Evolutionary conservation across 768 basidiomycete species (phyloP).

Genomic region (Naganishia vaughanmartiniae): DNA sequence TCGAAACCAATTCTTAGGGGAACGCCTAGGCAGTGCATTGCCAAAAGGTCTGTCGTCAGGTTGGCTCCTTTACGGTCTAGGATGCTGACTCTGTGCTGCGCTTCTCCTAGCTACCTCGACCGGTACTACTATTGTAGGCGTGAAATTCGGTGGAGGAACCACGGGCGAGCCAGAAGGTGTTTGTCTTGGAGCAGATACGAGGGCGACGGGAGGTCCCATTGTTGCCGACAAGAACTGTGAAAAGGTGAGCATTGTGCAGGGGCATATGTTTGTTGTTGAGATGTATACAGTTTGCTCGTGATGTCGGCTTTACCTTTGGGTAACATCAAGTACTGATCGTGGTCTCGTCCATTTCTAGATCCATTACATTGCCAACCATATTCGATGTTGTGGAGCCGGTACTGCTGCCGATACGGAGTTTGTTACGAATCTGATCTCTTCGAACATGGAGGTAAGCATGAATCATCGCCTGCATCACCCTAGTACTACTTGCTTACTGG

Average conservation of each 20-base stretch:
- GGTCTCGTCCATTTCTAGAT: conserved; percentile 60
- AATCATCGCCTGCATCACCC: neutral
- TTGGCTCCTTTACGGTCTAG: neutral
- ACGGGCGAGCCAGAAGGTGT: conserved; percentile 70
- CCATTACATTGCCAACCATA: conserved; percentile 91
- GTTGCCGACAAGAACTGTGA: conserved; percentile 99
- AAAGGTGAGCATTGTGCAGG: conserved; percentile 62
- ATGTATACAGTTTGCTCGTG: neutral
- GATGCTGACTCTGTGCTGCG: neutral
- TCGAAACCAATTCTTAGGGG: conserved; percentile 49
- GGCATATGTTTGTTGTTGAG: too few relatives aligned
- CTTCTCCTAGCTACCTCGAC: conserved; percentile 53
- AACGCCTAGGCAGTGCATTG: conserved; percentile 41
- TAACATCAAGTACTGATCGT: neutral
- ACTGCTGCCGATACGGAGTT: conserved; percentile 92
- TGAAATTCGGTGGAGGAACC: conserved; percentile 62
- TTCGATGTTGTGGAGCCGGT: conserved; percentile 96
- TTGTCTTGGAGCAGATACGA: conserved; percentile 91
- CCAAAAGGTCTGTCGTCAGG: conserved; percentile 42
- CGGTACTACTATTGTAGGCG: conserved; percentile 97
- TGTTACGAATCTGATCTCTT: conserved; percentile 84
- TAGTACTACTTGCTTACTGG: neutral
- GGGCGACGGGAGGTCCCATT: conserved; percentile 89
- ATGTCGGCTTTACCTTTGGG: neutral
- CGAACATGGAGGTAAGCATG: conserved; percentile 70